Base-by-base conservation (phyloP, 1,284 basidiomycete species). In the Ganoderma resinaceum region DNA sequence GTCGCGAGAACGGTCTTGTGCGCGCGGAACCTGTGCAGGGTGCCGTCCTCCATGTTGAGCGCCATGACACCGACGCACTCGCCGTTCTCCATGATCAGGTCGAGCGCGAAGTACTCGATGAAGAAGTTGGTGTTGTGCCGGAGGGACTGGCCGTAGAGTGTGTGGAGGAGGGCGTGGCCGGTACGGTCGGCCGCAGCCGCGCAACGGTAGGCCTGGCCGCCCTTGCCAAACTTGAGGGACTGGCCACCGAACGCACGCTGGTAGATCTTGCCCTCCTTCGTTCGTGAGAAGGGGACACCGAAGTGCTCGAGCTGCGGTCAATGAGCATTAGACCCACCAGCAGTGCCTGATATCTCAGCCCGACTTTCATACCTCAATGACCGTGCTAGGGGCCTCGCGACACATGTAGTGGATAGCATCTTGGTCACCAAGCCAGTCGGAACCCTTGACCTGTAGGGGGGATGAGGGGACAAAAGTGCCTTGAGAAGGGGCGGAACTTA, bases 331-430 rank as follows among this genome's bases (percentile, higher is more conserved):
- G 29, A 43, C 55, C 59, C 52, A 8, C 59, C 31, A 1, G 6
- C n/a, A 16, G 37, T 7, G 11, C 23, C 14, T 26, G 37, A 37
- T 6, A 63, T 29, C 68, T 64, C 62, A 43, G 52, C 65, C 61
- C 29, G 62, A 57, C 75, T 86, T 66, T 2, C 67, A 23, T 70
- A 94, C 95, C 87, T 97, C 95, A 68, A 97, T 91, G 72, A 99
- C 97, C 52, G 96, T 94, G 77, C 90, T 86, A 61, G 97, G 97
- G 65, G 97, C 97, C 83, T 98, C 97, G 62, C 95, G 89, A 81
- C 95, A 97, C 97, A 99, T 99, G 86, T 99, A 99, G 80, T 99
- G 97, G 77, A 99, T 98, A 67, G 97, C 97, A 79, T 99, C 97
- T 84, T 99, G 98, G 86, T 99, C 98, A 83, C 98, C 98, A 66